phyloP scores from a whole-genome alignment of 2,329 filamentous ascomycete species.

The Penicillium sp. region DNA sequence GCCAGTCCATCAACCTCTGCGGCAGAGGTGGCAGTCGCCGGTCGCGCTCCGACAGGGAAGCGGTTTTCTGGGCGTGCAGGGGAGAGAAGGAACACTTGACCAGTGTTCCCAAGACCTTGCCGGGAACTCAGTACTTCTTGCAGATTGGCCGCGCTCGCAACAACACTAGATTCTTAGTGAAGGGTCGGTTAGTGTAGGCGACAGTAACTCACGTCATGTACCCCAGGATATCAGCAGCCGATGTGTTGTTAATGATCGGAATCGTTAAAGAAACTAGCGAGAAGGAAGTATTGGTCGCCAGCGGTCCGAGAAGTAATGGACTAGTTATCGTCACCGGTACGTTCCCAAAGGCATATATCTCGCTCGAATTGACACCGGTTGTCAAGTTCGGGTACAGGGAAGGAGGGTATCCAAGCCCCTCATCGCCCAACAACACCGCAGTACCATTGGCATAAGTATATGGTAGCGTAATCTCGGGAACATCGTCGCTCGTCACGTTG shows the following conservation, averaged over 20 bases:
- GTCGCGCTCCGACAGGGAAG: conserved; percentile 49
- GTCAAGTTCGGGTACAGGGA: conserved; percentile 79
- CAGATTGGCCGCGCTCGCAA: conserved; percentile 50
- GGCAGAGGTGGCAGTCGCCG: conserved; percentile 24
- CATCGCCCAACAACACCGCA: conserved; percentile 65
- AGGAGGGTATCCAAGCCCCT: conserved; percentile 70
- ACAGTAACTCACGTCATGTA: conserved; percentile 70
- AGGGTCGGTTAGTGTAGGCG: background rate
- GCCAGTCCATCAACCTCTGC: conserved; percentile 46
- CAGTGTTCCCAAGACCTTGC: conserved; percentile 64
- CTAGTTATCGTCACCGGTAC: conserved; percentile 48
- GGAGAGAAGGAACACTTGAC: conserved; percentile 72
- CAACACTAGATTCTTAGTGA: conserved; percentile 45
- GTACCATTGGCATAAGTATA: conserved; percentile 63
- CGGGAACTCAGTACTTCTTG: conserved; percentile 51
- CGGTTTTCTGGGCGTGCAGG: conserved; percentile 70
- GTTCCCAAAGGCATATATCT: conserved; percentile 44
- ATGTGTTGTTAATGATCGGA: conserved; percentile 73
- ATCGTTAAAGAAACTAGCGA: conserved; percentile 81
- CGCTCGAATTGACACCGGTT: conserved; percentile 50
- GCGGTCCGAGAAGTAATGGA: conserved; percentile 76
- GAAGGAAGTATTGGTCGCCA: conserved; percentile 72
- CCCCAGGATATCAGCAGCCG: conserved; percentile 69
- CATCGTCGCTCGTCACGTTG: conserved; percentile 62
- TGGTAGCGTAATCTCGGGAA: conserved; percentile 60